Evolutionary conservation across 2,329 filamentous ascomycete genomes (phyloP).

Genomic region (Aureobasidium pullulans): DNA sequence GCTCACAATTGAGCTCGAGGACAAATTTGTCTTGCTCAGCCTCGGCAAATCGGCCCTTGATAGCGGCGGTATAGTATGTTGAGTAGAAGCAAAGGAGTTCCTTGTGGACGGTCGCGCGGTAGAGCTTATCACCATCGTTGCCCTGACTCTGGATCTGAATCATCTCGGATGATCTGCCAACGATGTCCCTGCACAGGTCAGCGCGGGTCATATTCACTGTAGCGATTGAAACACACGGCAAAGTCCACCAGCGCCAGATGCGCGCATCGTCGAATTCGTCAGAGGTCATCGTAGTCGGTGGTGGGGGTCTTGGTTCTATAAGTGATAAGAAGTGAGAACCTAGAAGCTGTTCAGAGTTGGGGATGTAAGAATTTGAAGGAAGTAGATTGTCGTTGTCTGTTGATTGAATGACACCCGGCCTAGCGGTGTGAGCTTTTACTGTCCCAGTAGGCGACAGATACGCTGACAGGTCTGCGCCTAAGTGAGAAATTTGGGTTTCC

Average conservation of each 20-base stretch:
- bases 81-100: conserved; percentile 6
- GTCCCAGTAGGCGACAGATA: no score
- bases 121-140: neutral
- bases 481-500: no score
- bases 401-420: no score
- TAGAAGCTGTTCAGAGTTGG: no score
- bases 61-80: neutral
- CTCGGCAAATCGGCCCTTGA: neutral
- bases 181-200: neutral
- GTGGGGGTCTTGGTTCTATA: no score
- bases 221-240: neutral
- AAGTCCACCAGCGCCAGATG: neutral
- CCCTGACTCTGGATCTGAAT: neutral
- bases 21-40: no score
- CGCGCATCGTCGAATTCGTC: neutral
- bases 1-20: neutral
- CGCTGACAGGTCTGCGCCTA: no score
- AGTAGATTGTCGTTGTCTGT: no score
- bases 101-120: neutral
- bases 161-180: neutral
- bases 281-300: neutral
- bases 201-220: neutral
- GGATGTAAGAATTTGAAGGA: neutral
- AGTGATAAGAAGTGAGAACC: no score
- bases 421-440: no score